Conservation (phyloP, 2,329 filamentous ascomycete genomes). For the Bipolaris oryzae region DNA sequence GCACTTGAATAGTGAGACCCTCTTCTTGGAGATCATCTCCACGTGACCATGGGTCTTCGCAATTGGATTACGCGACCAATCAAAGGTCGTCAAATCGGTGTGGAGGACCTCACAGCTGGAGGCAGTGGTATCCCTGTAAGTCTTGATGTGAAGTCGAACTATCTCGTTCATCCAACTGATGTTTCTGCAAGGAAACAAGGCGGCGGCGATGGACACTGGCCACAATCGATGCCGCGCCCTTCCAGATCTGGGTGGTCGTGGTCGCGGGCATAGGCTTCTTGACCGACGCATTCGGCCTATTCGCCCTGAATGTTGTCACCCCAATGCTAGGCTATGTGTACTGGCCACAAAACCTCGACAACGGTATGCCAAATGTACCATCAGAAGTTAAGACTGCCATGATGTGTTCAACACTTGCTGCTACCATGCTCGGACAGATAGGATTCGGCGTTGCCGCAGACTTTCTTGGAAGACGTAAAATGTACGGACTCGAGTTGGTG, state of each 20-base stretch:
- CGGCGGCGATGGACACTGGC: slow-evolving; percentile 42
- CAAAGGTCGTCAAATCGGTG: slow-evolving; percentile 36
- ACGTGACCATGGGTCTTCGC: slow-evolving; percentile 33
- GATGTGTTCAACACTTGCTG: slow-evolving; percentile 48
- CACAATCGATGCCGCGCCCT: slow-evolving; percentile 43
- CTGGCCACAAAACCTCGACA: slow-evolving; percentile 35
- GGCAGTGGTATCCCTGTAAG: slow-evolving; percentile 41
- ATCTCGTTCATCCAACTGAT: neutral
- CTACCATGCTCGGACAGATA: slow-evolving; percentile 48
- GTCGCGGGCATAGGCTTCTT: slow-evolving; percentile 51
- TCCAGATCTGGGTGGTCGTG: slow-evolving; percentile 45
- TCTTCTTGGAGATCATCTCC: neutral
- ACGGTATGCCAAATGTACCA: slow-evolving; percentile 33
- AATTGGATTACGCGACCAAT: slow-evolving; percentile 42
- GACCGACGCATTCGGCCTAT: slow-evolving; percentile 50
- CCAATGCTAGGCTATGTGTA: slow-evolving; percentile 51
- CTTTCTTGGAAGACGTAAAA: slow-evolving; percentile 45
- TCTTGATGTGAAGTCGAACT: neutral
- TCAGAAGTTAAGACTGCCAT: slow-evolving; percentile 45
- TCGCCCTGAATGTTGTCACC: slow-evolving; percentile 49
- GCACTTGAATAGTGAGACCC: neutral
- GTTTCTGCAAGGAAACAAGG: slow-evolving; percentile 23
- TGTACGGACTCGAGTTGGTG: slow-evolving; percentile 51
- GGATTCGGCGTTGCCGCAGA: slow-evolving; percentile 50
- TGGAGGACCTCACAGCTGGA: slow-evolving; percentile 42